Conservation (phyloP, 2,329 filamentous ascomycete genomes). For the Microcyclosporella mali region DNA sequence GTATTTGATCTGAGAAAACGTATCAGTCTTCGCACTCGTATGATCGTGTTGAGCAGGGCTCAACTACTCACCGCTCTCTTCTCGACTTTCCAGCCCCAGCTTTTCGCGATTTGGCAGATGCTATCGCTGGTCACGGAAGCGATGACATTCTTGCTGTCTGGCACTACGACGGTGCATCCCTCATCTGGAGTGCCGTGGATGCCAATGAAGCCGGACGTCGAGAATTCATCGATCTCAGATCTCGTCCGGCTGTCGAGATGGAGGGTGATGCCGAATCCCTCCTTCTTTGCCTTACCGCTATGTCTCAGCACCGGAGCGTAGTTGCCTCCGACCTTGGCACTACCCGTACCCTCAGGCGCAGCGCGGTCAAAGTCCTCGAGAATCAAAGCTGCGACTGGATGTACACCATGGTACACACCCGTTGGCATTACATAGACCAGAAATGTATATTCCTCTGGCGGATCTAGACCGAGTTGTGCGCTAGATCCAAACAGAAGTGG, state of each 20-base stretch:
- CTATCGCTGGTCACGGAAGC: slow-evolving; percentile 79
- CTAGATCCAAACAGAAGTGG: slow-evolving; percentile 82
- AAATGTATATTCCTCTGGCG: slow-evolving; percentile 89
- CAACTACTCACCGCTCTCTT: slow-evolving; percentile 53
- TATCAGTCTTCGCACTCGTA: background rate
- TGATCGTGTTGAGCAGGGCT: background rate
- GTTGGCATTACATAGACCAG: slow-evolving; percentile 85
- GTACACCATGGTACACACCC: slow-evolving; percentile 85
- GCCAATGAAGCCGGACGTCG: slow-evolving; percentile 87
- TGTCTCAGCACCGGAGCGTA: slow-evolving; percentile 87
- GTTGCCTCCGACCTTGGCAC: slow-evolving; percentile 92
- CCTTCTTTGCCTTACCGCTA: slow-evolving; percentile 70
- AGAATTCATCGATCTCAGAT: slow-evolving; percentile 90
- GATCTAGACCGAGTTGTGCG: slow-evolving; percentile 77
- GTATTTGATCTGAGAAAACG: slow-evolving; percentile 53
- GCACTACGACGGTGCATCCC: slow-evolving; percentile 68
- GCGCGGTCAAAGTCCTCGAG: slow-evolving; percentile 90
- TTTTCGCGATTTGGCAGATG: slow-evolving; percentile 66
- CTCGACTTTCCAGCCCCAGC: slow-evolving; percentile 81
- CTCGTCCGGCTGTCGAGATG: slow-evolving; percentile 82
- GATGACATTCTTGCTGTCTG: slow-evolving; percentile 81
- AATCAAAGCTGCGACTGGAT: slow-evolving; percentile 80
- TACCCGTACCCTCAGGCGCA: slow-evolving; percentile 83
- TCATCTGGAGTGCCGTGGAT: slow-evolving; percentile 52
- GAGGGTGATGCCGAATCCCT: slow-evolving; percentile 89